Base-by-base conservation (phyloP, 1,284 basidiomycete species). In the Cutaneotrichosporon sp. region DNA sequence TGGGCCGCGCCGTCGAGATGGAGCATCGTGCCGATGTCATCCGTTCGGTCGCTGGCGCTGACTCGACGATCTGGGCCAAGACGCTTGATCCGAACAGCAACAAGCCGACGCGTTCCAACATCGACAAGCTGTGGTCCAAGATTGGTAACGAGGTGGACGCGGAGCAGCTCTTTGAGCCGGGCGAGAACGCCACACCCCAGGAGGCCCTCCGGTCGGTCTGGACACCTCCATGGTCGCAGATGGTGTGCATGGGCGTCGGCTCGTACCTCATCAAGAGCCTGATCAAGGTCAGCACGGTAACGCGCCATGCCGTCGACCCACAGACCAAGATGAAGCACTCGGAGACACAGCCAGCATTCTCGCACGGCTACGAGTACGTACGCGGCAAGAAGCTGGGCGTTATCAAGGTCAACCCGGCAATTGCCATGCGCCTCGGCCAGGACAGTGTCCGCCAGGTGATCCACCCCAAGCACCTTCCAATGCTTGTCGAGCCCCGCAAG, bases 391-490 rank as follows among this genome's bases (percentile, higher is more conserved):
- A 92, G 80, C 85, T 97, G 6, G 96, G 96, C 46, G 88, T 98
- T 46, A 90, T 98, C 76, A 88, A 88, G 75, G 81, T 97, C 65
- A 97, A 98, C 78, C 88, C 89, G 1, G 87, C 85, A 2, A 89
- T 99, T 11, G 84, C 88, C 1, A 86, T 90, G 22, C 86, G 90
- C 2, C 83, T 99, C 65, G 88, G 91, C 9, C 88, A 87, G 66
- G 95, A 97, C 70, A 84, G 83, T 42, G 76, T 95, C 6, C 82
- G 84, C n/a, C 86, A 89, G 60, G 88, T 90, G 0, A 82, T 98
- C 11, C 92, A 96, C 78, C 93, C 96, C 16, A 90, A 95, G 9
- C 92, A 97, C 78, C 84, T 99, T 53, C 96, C 96, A 9, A 99
- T 99, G 96, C 85, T 99, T 2, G 87, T 97, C 26, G 89, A 88